phyloP scores from a whole-genome alignment of 2,329 filamentous ascomycete genomes.

The Curvularia spicifera region DNA sequence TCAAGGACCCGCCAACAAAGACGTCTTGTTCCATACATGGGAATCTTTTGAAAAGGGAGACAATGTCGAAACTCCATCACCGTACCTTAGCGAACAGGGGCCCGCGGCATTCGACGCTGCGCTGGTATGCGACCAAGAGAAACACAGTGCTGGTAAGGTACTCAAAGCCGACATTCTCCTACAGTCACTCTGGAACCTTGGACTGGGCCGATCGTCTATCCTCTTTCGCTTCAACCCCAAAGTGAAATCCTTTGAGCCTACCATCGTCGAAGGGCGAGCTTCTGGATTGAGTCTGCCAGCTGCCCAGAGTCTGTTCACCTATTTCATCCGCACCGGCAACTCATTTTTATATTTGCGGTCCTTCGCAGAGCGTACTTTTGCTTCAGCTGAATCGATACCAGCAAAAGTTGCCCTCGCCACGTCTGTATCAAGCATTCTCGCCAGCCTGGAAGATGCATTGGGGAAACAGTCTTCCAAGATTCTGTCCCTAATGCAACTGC shows the following conservation, averaged over 20 bases:
- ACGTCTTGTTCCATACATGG: constrained; percentile 67
- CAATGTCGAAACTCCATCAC: constrained; percentile 51
- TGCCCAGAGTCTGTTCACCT: constrained; percentile 60
- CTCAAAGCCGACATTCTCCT: constrained; percentile 49
- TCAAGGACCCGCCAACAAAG: constrained; percentile 39
- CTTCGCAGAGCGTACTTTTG: constrained; percentile 48
- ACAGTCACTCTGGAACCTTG: constrained; percentile 67
- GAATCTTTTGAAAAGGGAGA: constrained; percentile 64
- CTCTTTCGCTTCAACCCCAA: constrained; percentile 69
- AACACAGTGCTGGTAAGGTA: constrained; percentile 48
- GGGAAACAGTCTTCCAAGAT: constrained; percentile 36
- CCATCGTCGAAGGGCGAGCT: constrained; percentile 54
- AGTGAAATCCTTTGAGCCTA: constrained; percentile 59
- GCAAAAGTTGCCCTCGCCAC: constrained; percentile 53
- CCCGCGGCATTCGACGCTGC: constrained; percentile 70
- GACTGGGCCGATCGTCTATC: constrained; percentile 73
- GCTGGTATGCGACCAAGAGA: constrained; percentile 51
- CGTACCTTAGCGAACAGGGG: constrained; percentile 73
- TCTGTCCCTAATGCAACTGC: constrained; percentile 51
- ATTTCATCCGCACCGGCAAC: constrained; percentile 50
- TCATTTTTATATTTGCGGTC: constrained; percentile 44
- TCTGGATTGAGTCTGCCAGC: constrained; percentile 59
- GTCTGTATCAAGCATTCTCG: constrained; percentile 49
- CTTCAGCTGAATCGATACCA: constrained; percentile 44
- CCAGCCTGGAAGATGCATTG: constrained; percentile 51